These are phyloP conservation scores for Flaveria linearis DNA, from an alignment of 129 eudicot genomes.

Conservation along the genomic window DNA sequence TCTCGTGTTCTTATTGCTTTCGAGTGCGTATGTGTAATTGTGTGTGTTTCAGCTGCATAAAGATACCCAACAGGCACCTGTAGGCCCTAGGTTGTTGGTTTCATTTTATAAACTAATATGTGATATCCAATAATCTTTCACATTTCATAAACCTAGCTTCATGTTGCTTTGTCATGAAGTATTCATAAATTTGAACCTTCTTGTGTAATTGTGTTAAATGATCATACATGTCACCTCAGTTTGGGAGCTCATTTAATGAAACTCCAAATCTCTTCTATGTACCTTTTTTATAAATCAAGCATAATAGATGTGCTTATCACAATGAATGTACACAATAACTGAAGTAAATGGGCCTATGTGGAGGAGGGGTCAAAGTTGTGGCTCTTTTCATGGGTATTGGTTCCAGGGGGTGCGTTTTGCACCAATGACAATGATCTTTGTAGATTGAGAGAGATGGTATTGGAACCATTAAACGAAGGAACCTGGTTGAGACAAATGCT, in stretches of 20 bases:
- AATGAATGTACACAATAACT: background rate
- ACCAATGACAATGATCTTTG: slow-evolving; percentile 9
- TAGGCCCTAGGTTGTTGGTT: background rate
- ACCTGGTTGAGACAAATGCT: background rate
- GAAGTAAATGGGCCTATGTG: background rate
- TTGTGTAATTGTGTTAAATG: background rate
- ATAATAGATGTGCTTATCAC: background rate
- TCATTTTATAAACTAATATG: background rate
- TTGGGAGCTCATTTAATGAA: background rate
- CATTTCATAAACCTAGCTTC: background rate
- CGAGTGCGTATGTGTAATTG: no score
- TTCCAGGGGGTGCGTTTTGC: background rate
- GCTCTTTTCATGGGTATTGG: slow-evolving; percentile 5
- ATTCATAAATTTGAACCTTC: background rate
- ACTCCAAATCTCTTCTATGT: background rate
- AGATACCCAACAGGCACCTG: no score
- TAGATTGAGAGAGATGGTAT: slow-evolving; percentile 22
- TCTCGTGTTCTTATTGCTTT: no score
- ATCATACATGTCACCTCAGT: background rate
- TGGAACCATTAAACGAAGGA: slow-evolving; percentile 20
- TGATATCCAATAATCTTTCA: background rate
- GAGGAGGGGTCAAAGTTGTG: background rate
- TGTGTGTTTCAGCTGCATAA: no score
- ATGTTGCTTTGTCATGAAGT: background rate
- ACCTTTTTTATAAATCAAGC: background rate